Conservation (phyloP, 2,329 filamentous ascomycete genomes). For the Seiridium cupressi region DNA sequence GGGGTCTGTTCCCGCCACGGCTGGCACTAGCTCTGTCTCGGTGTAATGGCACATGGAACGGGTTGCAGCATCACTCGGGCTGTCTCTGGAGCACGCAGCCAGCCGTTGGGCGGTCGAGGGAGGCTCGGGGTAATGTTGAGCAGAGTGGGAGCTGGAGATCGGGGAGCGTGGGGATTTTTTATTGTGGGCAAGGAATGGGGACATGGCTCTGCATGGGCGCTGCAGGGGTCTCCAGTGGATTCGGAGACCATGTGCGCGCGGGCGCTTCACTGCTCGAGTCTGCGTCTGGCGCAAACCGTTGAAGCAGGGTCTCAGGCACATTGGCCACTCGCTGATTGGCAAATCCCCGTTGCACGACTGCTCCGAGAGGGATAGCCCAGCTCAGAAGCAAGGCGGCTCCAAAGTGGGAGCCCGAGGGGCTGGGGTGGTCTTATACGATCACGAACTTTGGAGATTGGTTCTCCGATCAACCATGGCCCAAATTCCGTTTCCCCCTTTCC, state of each 20-base stretch:
- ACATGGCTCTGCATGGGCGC: too few relatives aligned
- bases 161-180: slow-evolving; percentile 8
- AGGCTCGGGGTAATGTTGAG: slow-evolving; percentile 46
- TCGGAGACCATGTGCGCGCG: neutral
- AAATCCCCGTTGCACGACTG: neutral
- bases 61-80: slow-evolving; percentile 10
- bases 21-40: neutral
- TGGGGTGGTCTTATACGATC: neutral
- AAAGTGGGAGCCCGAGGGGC: neutral
- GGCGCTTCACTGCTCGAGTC: too few relatives aligned
- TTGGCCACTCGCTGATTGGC: neutral
- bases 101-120: slow-evolving; percentile 15
- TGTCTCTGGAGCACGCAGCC: slow-evolving; percentile 20
- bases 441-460: neutral
- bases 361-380: neutral
- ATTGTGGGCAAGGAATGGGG: slow-evolving; percentile 8
- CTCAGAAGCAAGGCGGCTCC: too few relatives aligned
- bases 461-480: too few relatives aligned
- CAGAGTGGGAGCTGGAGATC: slow-evolving; percentile 26
- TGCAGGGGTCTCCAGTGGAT: neutral
- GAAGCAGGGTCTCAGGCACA: too few relatives aligned
- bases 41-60: slow-evolving; percentile 2
- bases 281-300: too few relatives aligned
- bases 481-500: too few relatives aligned
- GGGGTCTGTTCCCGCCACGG: neutral